Percentiles rank a stretch among this genome's conserved stretches.
These are phyloP conservation scores for Coniochaeta ligniaria DNA, from an alignment of 2,329 filamentous ascomycete species.

Conservation along the genomic window DNA sequence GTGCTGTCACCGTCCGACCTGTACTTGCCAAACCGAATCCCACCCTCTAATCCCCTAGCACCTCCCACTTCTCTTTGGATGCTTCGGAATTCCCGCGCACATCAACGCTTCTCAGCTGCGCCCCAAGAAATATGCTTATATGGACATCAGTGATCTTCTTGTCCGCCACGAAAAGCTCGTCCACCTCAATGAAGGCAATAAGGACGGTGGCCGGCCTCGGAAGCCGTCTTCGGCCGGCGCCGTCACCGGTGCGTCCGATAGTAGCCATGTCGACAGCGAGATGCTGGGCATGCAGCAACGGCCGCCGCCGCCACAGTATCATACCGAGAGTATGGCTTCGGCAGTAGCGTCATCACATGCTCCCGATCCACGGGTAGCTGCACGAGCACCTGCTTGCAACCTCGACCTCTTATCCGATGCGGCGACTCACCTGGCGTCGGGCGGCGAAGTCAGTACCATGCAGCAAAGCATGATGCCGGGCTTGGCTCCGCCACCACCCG, in stretches of 20 bases:
- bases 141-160: slow-evolving; percentile 57
- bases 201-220: slow-evolving; percentile 39
- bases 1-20: slow-evolving; percentile 1
- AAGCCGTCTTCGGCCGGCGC: slow-evolving; percentile 42
- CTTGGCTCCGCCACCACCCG: slow-evolving; percentile 30
- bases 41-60: neutral
- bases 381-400: slow-evolving; percentile 43
- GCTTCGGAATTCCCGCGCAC: slow-evolving; percentile 14
- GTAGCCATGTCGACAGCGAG: slow-evolving; percentile 38
- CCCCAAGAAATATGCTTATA: slow-evolving; percentile 39
- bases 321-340: slow-evolving; percentile 30
- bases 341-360: slow-evolving; percentile 29
- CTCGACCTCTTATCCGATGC: slow-evolving; percentile 53
- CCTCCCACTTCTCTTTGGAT: slow-evolving; percentile 7
- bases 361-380: slow-evolving; percentile 38
- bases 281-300: slow-evolving; percentile 33
- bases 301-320: slow-evolving; percentile 28
- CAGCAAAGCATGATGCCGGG: slow-evolving; percentile 39
- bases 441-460: slow-evolving; percentile 46
- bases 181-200: slow-evolving; percentile 53
- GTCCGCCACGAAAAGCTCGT: slow-evolving; percentile 59
- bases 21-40: neutral
- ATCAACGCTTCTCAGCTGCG: slow-evolving; percentile 8
- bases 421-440: slow-evolving; percentile 43
- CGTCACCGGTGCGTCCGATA: slow-evolving; percentile 35